A percentile compares a stretch with the other conserved stretches of the same genome.
Conservation (phyloP, 129 eudicot genomes). For the Helichrysum umbraculigerum region DNA sequence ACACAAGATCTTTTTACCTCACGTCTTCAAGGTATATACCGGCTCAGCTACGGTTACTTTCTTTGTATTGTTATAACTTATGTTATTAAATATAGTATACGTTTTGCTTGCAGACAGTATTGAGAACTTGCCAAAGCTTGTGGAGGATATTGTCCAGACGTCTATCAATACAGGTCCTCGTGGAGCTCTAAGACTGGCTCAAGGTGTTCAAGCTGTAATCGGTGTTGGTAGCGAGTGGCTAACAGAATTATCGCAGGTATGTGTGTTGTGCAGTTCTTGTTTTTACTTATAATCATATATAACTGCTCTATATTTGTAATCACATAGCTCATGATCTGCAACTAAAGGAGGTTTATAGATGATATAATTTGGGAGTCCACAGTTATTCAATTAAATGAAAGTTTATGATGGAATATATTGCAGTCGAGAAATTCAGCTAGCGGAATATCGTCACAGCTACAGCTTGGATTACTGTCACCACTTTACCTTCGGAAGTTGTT, state of each 20-base stretch:
- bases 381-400: neutral
- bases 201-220: conserved; percentile 93
- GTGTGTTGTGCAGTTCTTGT: neutral
- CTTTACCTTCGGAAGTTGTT: conserved; percentile 81
- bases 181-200: conserved; percentile 88
- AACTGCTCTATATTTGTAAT: neutral
- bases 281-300: conserved; percentile 1
- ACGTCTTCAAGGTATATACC: conserved; percentile 73
- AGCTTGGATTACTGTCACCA: conserved; percentile 93
- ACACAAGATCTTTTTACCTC: conserved; percentile 67
- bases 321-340: conserved; percentile 1
- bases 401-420: conserved; percentile 26
- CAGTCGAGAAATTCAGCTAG: conserved; percentile 65
- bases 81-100: conserved; percentile 3
- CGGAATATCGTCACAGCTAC: conserved; percentile 65
- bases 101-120: conserved; percentile 49
- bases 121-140: conserved; percentile 83
- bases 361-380: neutral
- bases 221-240: conserved; percentile 99
- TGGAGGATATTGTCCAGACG: conserved; percentile 89
- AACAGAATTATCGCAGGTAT: conserved; percentile 86
- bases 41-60: neutral
- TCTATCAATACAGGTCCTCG: conserved; percentile 95
- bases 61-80: neutral
- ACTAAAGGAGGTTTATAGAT: neutral